These are phyloP conservation scores for Leucaena leucocephala DNA, from an alignment of 306 rosid species.

Conservation along the genomic window DNA sequence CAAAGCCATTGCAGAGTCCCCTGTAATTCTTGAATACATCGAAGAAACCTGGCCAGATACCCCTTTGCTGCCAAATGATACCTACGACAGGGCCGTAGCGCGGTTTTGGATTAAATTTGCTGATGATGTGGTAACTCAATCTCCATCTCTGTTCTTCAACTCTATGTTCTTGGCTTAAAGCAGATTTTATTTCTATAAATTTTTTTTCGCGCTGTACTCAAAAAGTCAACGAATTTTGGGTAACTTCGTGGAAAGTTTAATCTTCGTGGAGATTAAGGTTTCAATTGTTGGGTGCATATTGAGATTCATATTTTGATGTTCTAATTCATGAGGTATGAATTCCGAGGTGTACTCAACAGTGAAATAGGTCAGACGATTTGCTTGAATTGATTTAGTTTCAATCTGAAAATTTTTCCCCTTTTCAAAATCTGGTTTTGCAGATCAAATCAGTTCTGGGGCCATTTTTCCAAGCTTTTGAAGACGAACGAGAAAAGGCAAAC, in stretches of 20 bases:
- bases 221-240: not conserved
- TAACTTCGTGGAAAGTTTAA: not conserved
- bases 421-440: not conserved
- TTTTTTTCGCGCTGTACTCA: not conserved
- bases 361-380: not conserved
- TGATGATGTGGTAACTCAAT: slow-evolving; percentile 47
- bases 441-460: not conserved
- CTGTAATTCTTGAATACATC: slow-evolving; percentile 49
- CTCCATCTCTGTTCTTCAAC: not conserved
- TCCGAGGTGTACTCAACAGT: not conserved
- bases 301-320: not conserved
- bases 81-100: slow-evolving; percentile 48
- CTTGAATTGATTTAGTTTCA: not conserved
- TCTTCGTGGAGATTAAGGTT: not conserved
- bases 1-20: slow-evolving; percentile 46
- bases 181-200: not conserved
- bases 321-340: not conserved
- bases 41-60: slow-evolving; percentile 58
- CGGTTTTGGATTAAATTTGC: slow-evolving; percentile 56
- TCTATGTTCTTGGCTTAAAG: not conserved
- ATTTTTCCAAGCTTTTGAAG: slow-evolving; percentile 10
- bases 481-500: slow-evolving; percentile 26
- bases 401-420: not conserved
- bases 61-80: slow-evolving; percentile 48
- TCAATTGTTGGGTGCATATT: not conserved